Evolutionary conservation across 1,284 basidiomycete species (phyloP).

Genomic region (Kwoniella shivajii): DNA sequence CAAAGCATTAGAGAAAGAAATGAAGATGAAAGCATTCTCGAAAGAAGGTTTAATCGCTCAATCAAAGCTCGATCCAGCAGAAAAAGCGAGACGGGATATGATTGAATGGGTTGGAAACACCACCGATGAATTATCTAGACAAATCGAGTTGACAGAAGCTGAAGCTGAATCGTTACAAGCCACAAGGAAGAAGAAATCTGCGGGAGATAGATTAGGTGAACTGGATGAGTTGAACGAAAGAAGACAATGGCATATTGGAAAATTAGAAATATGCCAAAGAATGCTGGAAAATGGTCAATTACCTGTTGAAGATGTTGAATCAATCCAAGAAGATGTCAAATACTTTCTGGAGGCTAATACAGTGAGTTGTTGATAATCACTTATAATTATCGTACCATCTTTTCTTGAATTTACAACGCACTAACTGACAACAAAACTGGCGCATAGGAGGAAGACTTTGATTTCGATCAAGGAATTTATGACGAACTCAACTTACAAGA

Average conservation of each 20-base stretch:
- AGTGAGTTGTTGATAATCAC: slow-evolving; percentile 62
- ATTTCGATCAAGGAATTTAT: slow-evolving; percentile 96
- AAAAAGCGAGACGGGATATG: slow-evolving; percentile 92
- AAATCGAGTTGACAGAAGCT: slow-evolving; percentile 92
- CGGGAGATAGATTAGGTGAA: slow-evolving; percentile 70
- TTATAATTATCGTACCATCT: background rate
- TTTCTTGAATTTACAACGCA: background rate
- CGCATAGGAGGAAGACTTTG: slow-evolving; percentile 93
- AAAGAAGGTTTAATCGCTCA: slow-evolving; percentile 97
- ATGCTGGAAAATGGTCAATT: slow-evolving; percentile 93
- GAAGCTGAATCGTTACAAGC: slow-evolving; percentile 78
- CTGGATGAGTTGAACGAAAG: slow-evolving; percentile 91
- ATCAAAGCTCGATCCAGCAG: slow-evolving; percentile 91
- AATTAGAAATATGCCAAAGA: slow-evolving; percentile 90
- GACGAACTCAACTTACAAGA: slow-evolving; percentile 98
- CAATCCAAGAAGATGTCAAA: slow-evolving; percentile 89
- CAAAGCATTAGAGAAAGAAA: slow-evolving; percentile 99
- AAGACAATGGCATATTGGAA: slow-evolving; percentile 90
- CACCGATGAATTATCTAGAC: slow-evolving; percentile 90
- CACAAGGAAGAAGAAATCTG: slow-evolving; percentile 70
- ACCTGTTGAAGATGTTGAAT: slow-evolving; percentile 74
- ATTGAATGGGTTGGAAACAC: slow-evolving; percentile 81
- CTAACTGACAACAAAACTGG: background rate
- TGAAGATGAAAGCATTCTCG: slow-evolving; percentile 99
- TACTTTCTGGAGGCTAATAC: slow-evolving; percentile 97